Conservation (phyloP, 208 protist species). For the Trypanosoma brucei region DNA sequence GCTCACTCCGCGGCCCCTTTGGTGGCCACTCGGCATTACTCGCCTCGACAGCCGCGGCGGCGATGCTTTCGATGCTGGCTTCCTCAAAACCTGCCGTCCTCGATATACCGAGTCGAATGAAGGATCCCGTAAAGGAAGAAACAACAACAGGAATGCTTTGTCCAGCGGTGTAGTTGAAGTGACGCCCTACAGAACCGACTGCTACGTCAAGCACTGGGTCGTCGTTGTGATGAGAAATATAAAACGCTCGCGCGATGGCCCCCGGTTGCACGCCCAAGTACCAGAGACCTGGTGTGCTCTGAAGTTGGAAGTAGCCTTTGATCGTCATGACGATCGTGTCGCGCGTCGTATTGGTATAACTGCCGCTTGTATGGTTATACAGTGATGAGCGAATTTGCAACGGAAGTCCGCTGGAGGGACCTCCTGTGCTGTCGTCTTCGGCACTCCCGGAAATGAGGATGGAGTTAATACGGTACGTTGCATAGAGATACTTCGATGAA, state of each 20-base stretch:
- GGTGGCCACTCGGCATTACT: slow-evolving; percentile 36
- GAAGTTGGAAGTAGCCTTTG: slow-evolving; percentile 97
- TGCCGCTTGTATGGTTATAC: not conserved
- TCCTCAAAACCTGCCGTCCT: slow-evolving; percentile 11
- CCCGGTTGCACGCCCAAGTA: slow-evolving; percentile 66
- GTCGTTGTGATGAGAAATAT: slow-evolving; percentile 36
- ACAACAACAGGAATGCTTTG: slow-evolving; percentile 46
- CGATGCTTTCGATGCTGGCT: slow-evolving; percentile 7
- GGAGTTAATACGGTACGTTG: slow-evolving; percentile 86
- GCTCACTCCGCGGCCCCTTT: not conserved
- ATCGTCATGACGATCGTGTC: slow-evolving; percentile 97
- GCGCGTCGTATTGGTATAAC: slow-evolving; percentile 14
- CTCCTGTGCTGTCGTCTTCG: slow-evolving; percentile 11
- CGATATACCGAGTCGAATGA: slow-evolving; percentile 28
- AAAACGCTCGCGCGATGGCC: slow-evolving; percentile 46
- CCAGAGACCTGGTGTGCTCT: slow-evolving; percentile 88
- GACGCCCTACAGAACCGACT: not conserved
- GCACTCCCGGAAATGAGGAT: slow-evolving; percentile 86
- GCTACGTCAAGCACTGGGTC: slow-evolving; percentile 6
- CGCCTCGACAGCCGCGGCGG: slow-evolving; percentile 5
- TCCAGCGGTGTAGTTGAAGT: slow-evolving; percentile 17
- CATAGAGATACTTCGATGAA: slow-evolving; percentile 36
- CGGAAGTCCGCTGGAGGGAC: slow-evolving; percentile 65
- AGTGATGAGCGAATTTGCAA: slow-evolving; percentile 51
- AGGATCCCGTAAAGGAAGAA: slow-evolving; percentile 46